A percentile compares a stretch with the other conserved stretches of the same genome.
Evolutionary conservation across 1,284 basidiomycete genomes (phyloP).

Genomic region (Apiotrichum brassicae): DNA sequence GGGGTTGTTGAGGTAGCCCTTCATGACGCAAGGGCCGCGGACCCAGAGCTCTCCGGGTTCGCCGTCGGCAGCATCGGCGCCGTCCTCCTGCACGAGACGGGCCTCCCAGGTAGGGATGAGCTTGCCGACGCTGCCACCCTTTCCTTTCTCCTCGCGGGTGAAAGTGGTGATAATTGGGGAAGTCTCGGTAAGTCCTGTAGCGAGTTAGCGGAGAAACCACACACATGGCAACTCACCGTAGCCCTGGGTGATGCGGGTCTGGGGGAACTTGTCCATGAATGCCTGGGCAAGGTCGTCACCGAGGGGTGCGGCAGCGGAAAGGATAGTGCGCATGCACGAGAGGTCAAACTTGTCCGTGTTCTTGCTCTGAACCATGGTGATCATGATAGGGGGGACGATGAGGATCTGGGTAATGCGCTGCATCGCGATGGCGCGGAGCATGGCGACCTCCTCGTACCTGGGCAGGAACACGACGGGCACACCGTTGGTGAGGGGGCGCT

Average conservation of each 20-base stretch:
- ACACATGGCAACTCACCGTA: constrained; percentile 33
- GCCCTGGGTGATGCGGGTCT: constrained; percentile 38
- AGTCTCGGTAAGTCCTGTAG: constrained; percentile 46
- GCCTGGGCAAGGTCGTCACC: constrained; percentile 45
- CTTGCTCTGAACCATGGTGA: constrained; percentile 50
- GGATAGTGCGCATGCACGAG: constrained; percentile 56
- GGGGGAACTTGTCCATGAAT: constrained; percentile 23
- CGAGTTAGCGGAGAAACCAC: background rate
- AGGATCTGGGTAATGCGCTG: constrained; percentile 61
- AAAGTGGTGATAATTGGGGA: constrained; percentile 34
- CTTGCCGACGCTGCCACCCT: constrained; percentile 61
- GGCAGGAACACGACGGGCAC: constrained; percentile 61
- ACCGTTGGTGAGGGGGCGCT: constrained; percentile 58
- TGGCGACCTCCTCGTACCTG: constrained; percentile 55
- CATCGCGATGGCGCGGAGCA: constrained; percentile 66
- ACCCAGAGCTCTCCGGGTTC: constrained; percentile 74
- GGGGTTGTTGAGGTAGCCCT: constrained; percentile 60
- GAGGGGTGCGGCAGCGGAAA: constrained; percentile 78
- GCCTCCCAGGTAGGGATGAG: constrained; percentile 73
- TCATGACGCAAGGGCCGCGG: constrained; percentile 71
- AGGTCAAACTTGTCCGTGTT: constrained; percentile 67
- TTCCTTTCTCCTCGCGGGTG: constrained; percentile 27
- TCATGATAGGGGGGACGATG: constrained; percentile 78
- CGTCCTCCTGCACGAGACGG: constrained; percentile 55
- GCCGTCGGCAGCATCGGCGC: constrained; percentile 51